Evolutionary conservation across 192 early-diverging fungal species (phyloP).

Genomic region (Bifiguratus adelaidae): DNA sequence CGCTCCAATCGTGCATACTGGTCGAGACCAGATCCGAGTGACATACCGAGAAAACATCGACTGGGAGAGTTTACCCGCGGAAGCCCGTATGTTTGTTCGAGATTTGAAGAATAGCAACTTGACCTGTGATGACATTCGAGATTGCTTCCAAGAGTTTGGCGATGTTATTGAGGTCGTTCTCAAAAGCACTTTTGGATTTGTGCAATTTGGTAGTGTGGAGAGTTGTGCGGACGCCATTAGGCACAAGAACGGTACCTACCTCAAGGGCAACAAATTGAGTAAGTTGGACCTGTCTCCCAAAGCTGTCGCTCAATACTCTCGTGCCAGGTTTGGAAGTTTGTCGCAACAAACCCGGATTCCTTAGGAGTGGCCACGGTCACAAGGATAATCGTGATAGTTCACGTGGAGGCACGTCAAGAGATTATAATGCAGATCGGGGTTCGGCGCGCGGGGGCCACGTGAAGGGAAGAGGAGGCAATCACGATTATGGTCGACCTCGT

Average conservation of each 20-base stretch:
- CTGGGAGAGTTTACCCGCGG: slow-evolving; percentile 1
- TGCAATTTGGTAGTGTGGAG: slow-evolving; percentile 16
- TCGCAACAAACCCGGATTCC: neutral
- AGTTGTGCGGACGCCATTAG: slow-evolving; percentile 13
- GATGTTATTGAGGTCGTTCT: slow-evolving; percentile 14
- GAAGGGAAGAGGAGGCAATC: no score
- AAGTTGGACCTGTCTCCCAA: no score
- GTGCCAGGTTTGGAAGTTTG: neutral
- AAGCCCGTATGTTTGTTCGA: slow-evolving; percentile 18
- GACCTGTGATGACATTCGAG: neutral
- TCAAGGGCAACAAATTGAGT: slow-evolving; percentile 12
- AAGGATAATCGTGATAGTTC: neutral
- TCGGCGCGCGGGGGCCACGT: neutral
- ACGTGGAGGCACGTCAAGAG: neutral
- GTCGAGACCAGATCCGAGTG: no score
- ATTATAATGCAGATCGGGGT: neutral
- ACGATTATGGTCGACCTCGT: no score
- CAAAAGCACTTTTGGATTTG: slow-evolving; percentile 14
- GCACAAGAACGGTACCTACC: slow-evolving; percentile 11
- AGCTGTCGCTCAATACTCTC: no score
- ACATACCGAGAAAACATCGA: neutral
- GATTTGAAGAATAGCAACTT: slow-evolving; percentile 8
- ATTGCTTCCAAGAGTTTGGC: slow-evolving; percentile 15
- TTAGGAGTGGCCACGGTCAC: no score
- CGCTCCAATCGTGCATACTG: no score